Evolutionary conservation across 2,329 filamentous ascomycete species (phyloP), one percentile per base, ranked within the genome.

Genomic region (Epicoccum sorghinum): DNA sequence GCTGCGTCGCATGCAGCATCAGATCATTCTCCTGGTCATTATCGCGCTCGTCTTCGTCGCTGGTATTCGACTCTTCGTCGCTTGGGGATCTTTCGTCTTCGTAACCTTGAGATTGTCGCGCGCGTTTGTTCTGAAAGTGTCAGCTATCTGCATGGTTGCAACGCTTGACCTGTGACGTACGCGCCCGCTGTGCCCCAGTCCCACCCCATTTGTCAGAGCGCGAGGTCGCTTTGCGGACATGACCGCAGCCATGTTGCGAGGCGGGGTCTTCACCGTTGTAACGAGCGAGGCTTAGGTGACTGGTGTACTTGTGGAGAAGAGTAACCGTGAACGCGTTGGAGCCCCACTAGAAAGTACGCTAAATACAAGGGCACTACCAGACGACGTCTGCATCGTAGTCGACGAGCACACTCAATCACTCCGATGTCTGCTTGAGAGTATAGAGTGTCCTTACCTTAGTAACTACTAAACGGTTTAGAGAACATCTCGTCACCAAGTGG

Each of bases 151-250:
- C 13, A 32, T 7, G 6, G 6, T 8, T 14, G 6, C 8, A 7
- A 2, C 9, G 18, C 9, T 29, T 9, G 6, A 29, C 27, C 27
- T 7, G 6, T 29, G 27, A 59, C 66, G 14, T 64, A 69, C 69
- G 47, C 65, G 62, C 57, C 49, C 47, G 37, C 57, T 54, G 13
- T 50, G 55, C 30, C 50, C 47, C 14, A 48, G 43, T 23, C 64
- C 59, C 22, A 62, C 23, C 32, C 59, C 59, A 29, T 62, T 59
- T 4, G 64, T 68, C 3, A 66, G 55, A 24, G 64, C 65, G 37
- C 65, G 67, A 40, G 62, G 60, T n/a, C 72, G 70, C 62, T 74
- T 74, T 22, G 66, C 62, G 41, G 66, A 65, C 55, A 68, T 63
- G 51, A 67, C 65, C 22, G 62, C 64, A 40, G 67, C 68, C 66